Evolutionary conservation across 495 filamentous ascomycete genomes (phyloP).

Genomic region (Talaromyces adpressus): DNA sequence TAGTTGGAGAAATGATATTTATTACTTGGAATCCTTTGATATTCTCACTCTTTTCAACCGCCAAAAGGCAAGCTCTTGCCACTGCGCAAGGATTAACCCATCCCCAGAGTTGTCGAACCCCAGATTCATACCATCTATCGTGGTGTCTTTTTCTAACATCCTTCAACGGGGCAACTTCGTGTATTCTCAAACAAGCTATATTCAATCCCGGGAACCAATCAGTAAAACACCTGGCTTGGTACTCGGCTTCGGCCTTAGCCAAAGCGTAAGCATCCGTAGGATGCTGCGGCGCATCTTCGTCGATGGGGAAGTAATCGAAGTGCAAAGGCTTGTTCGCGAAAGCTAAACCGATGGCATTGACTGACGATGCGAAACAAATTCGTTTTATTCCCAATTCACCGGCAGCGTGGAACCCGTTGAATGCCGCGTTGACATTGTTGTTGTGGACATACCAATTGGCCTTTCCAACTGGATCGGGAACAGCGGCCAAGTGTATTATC

Average conservation of each 20-base stretch:
- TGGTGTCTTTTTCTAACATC: slow-evolving; percentile 13
- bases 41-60: slow-evolving; percentile 11
- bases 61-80: slow-evolving; percentile 14
- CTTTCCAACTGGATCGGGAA: slow-evolving; percentile 15
- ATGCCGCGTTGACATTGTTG: slow-evolving; percentile 16
- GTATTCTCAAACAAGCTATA: slow-evolving; percentile 18
- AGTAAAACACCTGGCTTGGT: slow-evolving; percentile 11
- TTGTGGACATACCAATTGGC: slow-evolving; percentile 14
- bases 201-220: slow-evolving; percentile 17
- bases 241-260: slow-evolving; percentile 15
- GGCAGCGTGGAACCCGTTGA: slow-evolving; percentile 16
- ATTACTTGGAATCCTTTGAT: slow-evolving; percentile 4
- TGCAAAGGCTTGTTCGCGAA: slow-evolving; percentile 13
- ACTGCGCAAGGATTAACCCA: slow-evolving; percentile 15
- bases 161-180: slow-evolving; percentile 12
- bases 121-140: slow-evolving; percentile 12
- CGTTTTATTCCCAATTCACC: slow-evolving; percentile 12
- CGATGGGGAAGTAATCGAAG: slow-evolving; percentile 18
- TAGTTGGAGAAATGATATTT: slow-evolving; percentile 6
- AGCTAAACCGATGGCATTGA: slow-evolving; percentile 16
- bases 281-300: slow-evolving; percentile 12
- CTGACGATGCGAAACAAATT: slow-evolving; percentile 15
- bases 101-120: slow-evolving; percentile 14
- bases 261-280: slow-evolving; percentile 17
- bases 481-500: slow-evolving; percentile 15